Conservation (phyloP, 805 yeast genomes). For the Lipomyces sp. region DNA sequence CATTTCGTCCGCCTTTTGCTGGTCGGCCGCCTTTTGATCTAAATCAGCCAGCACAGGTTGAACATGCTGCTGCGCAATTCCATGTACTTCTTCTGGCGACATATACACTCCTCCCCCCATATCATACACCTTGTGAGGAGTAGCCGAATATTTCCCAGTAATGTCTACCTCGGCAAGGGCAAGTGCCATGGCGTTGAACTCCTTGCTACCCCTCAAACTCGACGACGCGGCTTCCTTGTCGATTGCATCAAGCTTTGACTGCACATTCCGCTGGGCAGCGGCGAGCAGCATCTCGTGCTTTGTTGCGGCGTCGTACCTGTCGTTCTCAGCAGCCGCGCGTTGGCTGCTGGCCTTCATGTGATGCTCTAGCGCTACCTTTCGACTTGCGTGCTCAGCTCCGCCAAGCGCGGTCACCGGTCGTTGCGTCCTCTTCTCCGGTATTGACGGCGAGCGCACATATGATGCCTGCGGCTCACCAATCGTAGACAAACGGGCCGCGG, state of each 20-base stretch:
- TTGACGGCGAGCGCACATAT: constrained; percentile 14
- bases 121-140: constrained; percentile 59
- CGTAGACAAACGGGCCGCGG: constrained; percentile 26
- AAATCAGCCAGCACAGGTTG: constrained; percentile 82
- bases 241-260: constrained; percentile 48
- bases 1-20: constrained; percentile 52
- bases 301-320: constrained; percentile 13
- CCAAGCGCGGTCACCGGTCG: constrained; percentile 34
- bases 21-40: constrained; percentile 67
- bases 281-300: constrained; percentile 52
- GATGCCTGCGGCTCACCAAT: constrained; percentile 26
- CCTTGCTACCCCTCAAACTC: constrained; percentile 53
- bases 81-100: constrained; percentile 74
- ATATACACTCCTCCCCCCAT: constrained; percentile 88
- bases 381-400: constrained; percentile 37
- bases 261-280: constrained; percentile 59
- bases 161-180: constrained; percentile 73
- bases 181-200: constrained; percentile 72
- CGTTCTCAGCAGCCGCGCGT: constrained; percentile 1
- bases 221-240: constrained; percentile 52
- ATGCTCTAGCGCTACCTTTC: constrained; percentile 27
- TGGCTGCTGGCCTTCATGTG: constrained; percentile 17
- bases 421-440: constrained; percentile 27
- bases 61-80: constrained; percentile 78
- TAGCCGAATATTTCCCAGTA: constrained; percentile 58